phyloP scores from a whole-genome alignment of 2,329 filamentous ascomycete species.

The Botrytis galanthina region DNA sequence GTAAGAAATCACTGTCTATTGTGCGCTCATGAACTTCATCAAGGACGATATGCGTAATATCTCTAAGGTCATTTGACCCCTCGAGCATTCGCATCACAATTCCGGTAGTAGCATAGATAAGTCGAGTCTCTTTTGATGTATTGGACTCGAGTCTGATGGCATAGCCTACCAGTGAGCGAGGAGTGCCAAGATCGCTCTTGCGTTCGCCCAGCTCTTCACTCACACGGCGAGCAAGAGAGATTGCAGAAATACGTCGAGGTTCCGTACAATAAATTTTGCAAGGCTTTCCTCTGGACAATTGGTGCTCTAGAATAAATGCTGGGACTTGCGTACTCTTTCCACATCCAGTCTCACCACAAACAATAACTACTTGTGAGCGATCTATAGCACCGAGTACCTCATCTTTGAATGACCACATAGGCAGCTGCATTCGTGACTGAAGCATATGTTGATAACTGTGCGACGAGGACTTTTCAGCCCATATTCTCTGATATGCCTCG shows the following conservation, averaged over 20 bases:
- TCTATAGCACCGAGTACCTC: constrained; percentile 76
- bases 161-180: constrained; percentile 84
- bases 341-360: constrained; percentile 95
- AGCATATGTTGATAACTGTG: constrained; percentile 28
- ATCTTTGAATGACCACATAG: constrained; percentile 82
- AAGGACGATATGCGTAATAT: constrained; percentile 92
- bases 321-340: constrained; percentile 99
- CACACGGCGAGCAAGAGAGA: constrained; percentile 87
- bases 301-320: constrained; percentile 85
- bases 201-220: constrained; percentile 92
- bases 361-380: constrained; percentile 79
- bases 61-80: constrained; percentile 77
- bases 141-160: constrained; percentile 92
- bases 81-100: constrained; percentile 99
- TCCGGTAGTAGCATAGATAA: constrained; percentile 86
- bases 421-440: constrained; percentile 71
- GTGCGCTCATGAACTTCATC: constrained; percentile 96
- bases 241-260: constrained; percentile 90
- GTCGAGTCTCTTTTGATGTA: constrained; percentile 72
- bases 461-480: constrained; percentile 69
- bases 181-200: constrained; percentile 76
- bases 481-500: constrained; percentile 54
- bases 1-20: constrained; percentile 93
- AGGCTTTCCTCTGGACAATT: constrained; percentile 72
- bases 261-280: constrained; percentile 97